Evolutionary conservation across 306 rosid species (phyloP), one percentile per base, ranked within the genome.

Genomic region (Datisca glomerata): DNA sequence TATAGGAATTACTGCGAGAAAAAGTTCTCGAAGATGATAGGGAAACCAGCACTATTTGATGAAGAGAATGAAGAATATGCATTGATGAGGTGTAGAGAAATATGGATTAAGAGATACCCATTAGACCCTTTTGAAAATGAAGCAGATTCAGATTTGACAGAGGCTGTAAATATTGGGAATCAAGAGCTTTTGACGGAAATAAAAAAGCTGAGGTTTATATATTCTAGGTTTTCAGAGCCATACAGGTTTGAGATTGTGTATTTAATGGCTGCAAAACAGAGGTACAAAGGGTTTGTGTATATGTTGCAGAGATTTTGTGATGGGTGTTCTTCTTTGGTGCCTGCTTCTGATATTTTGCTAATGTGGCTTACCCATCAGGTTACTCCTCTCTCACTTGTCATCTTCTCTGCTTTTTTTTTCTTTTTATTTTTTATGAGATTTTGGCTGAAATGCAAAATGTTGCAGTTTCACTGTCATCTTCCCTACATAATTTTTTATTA

Each of bases 331-430:
- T 66, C 60, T 45, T 64, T 79, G 52, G 89, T 83, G 41, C 89
- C 85, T 57, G 57, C 97, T 55, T 79, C 92, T 11, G 94, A 87
- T 46, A 66, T 87, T 43, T 49, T 76, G 61, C 68, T 83, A 42
- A 83, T 87, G 77, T 77, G 87, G 89, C 41, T 87, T 18, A 76
- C 78, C 31, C 97, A 87, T 74, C 94, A 87, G 87, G 96, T 86
- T 37, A 12, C 20, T 43, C 42, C 34, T 24, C 27, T 47, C 28
- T 34, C 18, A 24, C 5, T 3, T 21, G 18, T 23, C 31, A 8
- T 12, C 2, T 41, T 63, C 16, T 51, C n/a, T n/a, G n/a, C n/a
- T n/a, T n/a, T n/a, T n/a, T n/a, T n/a, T n/a, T n/a, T n/a, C n/a
- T n/a, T n/a, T n/a, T n/a, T n/a, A n/a, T n/a, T n/a, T n/a, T n/a